phyloP scores from a whole-genome alignment of 1,139 yeast genomes.

The Taiozyma sp. region DNA sequence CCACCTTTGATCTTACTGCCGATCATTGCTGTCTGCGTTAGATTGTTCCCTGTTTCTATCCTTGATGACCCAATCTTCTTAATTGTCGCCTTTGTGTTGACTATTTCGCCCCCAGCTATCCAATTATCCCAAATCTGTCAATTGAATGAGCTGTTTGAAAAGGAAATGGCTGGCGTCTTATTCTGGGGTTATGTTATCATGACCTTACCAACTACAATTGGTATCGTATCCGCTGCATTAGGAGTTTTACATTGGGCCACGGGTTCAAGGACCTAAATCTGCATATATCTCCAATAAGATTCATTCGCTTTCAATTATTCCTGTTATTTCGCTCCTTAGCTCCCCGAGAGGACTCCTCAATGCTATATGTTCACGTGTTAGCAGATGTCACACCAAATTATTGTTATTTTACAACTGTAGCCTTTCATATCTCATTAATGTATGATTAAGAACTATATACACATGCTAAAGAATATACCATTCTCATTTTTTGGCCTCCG shows the following conservation, averaged over 20 bases:
- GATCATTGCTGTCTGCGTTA: constrained; percentile 55
- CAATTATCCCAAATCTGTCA: constrained; percentile 76
- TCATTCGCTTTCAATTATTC: not conserved
- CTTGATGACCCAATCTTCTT: constrained; percentile 75
- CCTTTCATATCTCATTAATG: not conserved
- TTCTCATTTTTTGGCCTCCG: not conserved
- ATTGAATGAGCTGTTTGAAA: constrained; percentile 54
- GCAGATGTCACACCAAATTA: not conserved
- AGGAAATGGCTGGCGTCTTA: constrained; percentile 69
- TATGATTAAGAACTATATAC: not conserved
- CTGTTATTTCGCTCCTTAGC: not conserved
- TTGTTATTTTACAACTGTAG: not conserved
- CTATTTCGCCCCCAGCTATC: constrained; percentile 77
- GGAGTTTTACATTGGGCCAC: constrained; percentile 32
- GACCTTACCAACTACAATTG: constrained; percentile 70
- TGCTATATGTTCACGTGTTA: not conserved
- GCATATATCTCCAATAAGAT: not conserved
- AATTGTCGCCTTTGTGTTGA: constrained; percentile 65
- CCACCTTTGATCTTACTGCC: constrained; percentile 66
- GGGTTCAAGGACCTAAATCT: not conserved
- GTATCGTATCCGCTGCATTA: constrained; percentile 63
- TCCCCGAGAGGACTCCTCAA: not conserved
- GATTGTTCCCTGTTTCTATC: constrained; percentile 57
- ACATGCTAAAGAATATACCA: not conserved
- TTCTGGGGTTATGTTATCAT: constrained; percentile 76